A percentile compares a stretch with the other conserved stretches of the same genome.
Evolutionary conservation across 495 filamentous ascomycete genomes (phyloP).

Genomic region (Neurospora hispaniola): DNA sequence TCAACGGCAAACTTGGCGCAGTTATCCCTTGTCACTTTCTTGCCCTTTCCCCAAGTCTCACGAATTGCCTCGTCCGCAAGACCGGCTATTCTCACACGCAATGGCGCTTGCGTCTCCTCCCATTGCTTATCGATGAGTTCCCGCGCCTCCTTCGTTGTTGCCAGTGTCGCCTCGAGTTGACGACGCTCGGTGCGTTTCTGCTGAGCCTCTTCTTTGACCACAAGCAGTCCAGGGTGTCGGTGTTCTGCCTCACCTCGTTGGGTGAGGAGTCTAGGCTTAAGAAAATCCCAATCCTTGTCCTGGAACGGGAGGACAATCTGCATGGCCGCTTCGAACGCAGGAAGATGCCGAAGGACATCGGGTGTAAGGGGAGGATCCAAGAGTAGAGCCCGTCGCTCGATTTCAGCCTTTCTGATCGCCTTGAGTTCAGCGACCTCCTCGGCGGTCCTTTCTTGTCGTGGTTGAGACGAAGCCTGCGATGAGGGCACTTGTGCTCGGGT

Average conservation of each 20-base stretch:
- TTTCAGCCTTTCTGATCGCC: slow-evolving; percentile 49
- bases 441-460: slow-evolving; percentile 28
- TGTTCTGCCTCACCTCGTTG: slow-evolving; percentile 50
- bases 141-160: slow-evolving; percentile 42
- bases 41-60: slow-evolving; percentile 46
- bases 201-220: slow-evolving; percentile 28
- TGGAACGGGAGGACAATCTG: slow-evolving; percentile 53
- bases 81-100: slow-evolving; percentile 46
- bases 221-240: slow-evolving; percentile 33
- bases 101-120: slow-evolving; percentile 54
- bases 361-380: slow-evolving; percentile 51
- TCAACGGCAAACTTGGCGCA: slow-evolving; percentile 56
- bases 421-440: slow-evolving; percentile 45
- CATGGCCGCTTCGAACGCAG: slow-evolving; percentile 58
- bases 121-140: slow-evolving; percentile 52
- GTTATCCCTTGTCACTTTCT: slow-evolving; percentile 45
- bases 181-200: slow-evolving; percentile 22
- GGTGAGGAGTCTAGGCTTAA: slow-evolving; percentile 53
- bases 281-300: slow-evolving; percentile 52
- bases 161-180: slow-evolving; percentile 16
- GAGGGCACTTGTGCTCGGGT: not conserved
- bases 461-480: not conserved
- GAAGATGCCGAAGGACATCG: slow-evolving; percentile 50
- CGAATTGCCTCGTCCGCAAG: slow-evolving; percentile 56
- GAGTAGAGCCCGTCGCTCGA: slow-evolving; percentile 52